phyloP scores from a whole-genome alignment of 169 alveolate species.

The Plasmodium relictum region DNA sequence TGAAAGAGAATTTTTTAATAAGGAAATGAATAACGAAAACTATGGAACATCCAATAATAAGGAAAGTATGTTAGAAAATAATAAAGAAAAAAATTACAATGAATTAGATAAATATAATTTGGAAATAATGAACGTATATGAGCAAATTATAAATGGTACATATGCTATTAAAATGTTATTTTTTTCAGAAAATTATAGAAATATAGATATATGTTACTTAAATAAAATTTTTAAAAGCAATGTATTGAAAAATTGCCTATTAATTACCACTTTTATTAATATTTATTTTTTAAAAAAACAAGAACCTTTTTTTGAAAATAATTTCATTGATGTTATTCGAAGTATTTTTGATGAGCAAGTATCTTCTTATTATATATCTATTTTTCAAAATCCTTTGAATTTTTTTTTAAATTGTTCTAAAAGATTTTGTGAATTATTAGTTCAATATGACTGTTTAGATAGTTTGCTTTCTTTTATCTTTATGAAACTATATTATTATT shows the following conservation, averaged over 20 bases:
- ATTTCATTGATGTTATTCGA: slow-evolving; percentile 21
- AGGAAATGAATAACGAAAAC: neutral
- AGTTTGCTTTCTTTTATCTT: slow-evolving; percentile 36
- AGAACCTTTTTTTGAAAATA: neutral
- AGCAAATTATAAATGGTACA: slow-evolving; percentile 27
- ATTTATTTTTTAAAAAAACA: slow-evolving; percentile 4
- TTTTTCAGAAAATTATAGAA: slow-evolving; percentile 5
- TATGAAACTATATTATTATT: slow-evolving; percentile 35
- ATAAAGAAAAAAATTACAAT: neutral
- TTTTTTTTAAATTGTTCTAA: slow-evolving; percentile 43
- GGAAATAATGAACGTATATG: slow-evolving; percentile 1
- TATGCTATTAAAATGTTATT: slow-evolving; percentile 7
- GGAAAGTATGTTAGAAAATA: neutral
- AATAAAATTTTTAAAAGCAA: slow-evolving; percentile 13
- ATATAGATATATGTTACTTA: neutral
- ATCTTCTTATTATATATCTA: slow-evolving; percentile 51
- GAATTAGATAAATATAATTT: neutral
- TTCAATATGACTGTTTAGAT: slow-evolving; percentile 39
- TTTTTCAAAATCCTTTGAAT: slow-evolving; percentile 67
- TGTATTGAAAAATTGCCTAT: slow-evolving; percentile 14
- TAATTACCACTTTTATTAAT: slow-evolving; percentile 34
- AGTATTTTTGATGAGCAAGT: slow-evolving; percentile 29
- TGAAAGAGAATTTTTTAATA: neutral
- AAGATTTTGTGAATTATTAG: slow-evolving; percentile 10
- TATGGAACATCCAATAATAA: neutral